Conservation (phyloP, 495 filamentous ascomycete species). For the Talaromyces stipitatus region DNA sequence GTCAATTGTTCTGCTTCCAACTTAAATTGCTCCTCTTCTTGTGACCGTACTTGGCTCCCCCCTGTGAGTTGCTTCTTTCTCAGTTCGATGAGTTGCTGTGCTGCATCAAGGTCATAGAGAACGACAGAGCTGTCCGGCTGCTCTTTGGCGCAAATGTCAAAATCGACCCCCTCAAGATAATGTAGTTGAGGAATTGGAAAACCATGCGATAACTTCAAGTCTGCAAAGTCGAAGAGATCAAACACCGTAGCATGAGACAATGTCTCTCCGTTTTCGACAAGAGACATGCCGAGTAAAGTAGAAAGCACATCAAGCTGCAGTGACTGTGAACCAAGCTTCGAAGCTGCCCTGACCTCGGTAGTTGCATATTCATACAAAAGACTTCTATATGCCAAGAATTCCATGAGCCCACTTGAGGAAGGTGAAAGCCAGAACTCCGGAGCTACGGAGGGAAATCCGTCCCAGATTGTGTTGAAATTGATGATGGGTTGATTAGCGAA, state of each 20-base stretch:
- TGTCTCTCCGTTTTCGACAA: conserved; percentile 52
- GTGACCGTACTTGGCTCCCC: conserved; percentile 39
- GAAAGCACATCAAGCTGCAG: conserved; percentile 72
- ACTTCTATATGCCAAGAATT: conserved; percentile 68
- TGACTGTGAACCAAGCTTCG: conserved; percentile 59
- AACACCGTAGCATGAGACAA: conserved; percentile 66
- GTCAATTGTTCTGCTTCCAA: conserved; percentile 50
- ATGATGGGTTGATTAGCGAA: conserved; percentile 59
- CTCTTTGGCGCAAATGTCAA: conserved; percentile 49
- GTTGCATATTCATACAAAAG: conserved; percentile 75
- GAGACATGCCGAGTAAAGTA: conserved; percentile 68
- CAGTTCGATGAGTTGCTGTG: conserved; percentile 55
- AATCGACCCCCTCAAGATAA: conserved; percentile 53
- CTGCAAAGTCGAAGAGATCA: conserved; percentile 88
- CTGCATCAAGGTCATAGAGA: conserved; percentile 48
- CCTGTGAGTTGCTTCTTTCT: conserved; percentile 45
- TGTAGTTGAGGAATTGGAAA: conserved; percentile 39
- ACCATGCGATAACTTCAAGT: conserved; percentile 52
- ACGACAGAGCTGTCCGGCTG: conserved; percentile 37
- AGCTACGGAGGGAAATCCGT: conserved; percentile 44
- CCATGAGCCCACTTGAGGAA: conserved; percentile 55
- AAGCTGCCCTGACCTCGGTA: conserved; percentile 73
- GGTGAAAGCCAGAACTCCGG: conserved; percentile 58
- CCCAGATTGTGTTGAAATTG: conserved; percentile 58
- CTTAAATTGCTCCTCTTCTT: conserved; percentile 50